These are phyloP conservation scores for Podospora didyma DNA, from an alignment of 495 filamentous ascomycete species.

Conservation along the genomic window DNA sequence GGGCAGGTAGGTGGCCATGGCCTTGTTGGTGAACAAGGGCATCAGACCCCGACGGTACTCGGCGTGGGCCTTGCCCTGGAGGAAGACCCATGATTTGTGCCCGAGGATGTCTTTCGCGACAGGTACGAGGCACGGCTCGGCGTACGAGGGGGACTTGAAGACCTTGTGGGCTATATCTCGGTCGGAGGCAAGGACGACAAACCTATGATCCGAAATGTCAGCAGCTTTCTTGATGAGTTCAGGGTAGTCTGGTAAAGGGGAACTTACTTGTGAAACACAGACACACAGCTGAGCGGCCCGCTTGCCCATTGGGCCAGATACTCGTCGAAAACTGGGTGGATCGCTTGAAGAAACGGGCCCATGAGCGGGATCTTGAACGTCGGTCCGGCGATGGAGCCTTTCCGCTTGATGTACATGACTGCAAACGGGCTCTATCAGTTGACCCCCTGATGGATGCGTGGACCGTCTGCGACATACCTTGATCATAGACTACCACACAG, in stretches of 20 bases:
- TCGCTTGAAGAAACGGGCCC: slow-evolving; percentile 83
- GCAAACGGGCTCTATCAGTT: background rate
- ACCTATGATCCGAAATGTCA: slow-evolving; percentile 46
- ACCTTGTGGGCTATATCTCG: slow-evolving; percentile 91
- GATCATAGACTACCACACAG: no score
- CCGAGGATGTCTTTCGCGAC: slow-evolving; percentile 85
- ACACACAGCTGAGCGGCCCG: slow-evolving; percentile 86
- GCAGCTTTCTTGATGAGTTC: no score
- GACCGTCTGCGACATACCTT: slow-evolving; percentile 27
- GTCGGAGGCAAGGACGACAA: slow-evolving; percentile 89
- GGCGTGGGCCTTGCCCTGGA: slow-evolving; percentile 85
- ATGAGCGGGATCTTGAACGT: slow-evolving; percentile 84
- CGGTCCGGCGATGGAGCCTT: slow-evolving; percentile 78
- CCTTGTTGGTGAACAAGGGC: slow-evolving; percentile 81
- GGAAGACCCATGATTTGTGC: slow-evolving; percentile 87
- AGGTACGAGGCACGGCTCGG: slow-evolving; percentile 92
- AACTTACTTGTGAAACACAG: slow-evolving; percentile 95
- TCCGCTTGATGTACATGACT: slow-evolving; percentile 81
- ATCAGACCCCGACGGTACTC: slow-evolving; percentile 94
- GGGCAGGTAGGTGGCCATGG: slow-evolving; percentile 78
- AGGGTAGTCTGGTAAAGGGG: background rate
- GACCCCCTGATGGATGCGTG: no score
- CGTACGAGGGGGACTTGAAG: slow-evolving; percentile 85
- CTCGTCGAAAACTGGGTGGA: slow-evolving; percentile 79
- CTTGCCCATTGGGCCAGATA: slow-evolving; percentile 90